These are phyloP conservation scores for Balansia obtecta DNA, from an alignment of 2,329 filamentous ascomycete species.

Conservation along the genomic window DNA sequence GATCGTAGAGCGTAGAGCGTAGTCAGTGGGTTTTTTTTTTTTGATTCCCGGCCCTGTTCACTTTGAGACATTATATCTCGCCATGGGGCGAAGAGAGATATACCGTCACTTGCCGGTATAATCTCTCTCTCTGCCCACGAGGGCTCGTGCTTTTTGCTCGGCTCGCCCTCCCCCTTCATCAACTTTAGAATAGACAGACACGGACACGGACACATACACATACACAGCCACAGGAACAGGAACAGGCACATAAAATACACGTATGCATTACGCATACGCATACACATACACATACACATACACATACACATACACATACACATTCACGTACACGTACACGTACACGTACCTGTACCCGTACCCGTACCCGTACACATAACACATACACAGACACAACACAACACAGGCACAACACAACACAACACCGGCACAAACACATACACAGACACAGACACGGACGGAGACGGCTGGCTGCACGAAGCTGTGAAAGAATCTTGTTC, in stretches of 20 bases:
- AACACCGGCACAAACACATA: constrained; percentile 31
- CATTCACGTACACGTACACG: too few relatives aligned
- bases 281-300: too few relatives aligned
- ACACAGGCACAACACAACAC: too few relatives aligned
- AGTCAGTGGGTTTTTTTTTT: not conserved
- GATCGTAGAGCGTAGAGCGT: not conserved
- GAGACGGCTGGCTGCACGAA: not conserved
- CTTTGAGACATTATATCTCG: constrained; percentile 3
- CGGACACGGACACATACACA: constrained; percentile 27
- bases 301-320: too few relatives aligned
- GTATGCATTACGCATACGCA: too few relatives aligned
- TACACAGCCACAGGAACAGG: constrained; percentile 31
- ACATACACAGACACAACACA: too few relatives aligned
- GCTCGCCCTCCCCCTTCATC: not conserved
- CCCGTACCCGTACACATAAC: too few relatives aligned
- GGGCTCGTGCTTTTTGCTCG: not conserved
- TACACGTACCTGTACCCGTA: too few relatives aligned
- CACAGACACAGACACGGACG: constrained; percentile 25
- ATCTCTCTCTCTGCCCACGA: not conserved
- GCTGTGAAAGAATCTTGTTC: constrained; percentile 1
- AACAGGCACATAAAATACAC: too few relatives aligned
- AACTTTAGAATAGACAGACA: too few relatives aligned
- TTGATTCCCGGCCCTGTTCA: not conserved
- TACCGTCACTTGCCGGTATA: not conserved
- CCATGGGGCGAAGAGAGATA: not conserved